Evolutionary conservation across 2,329 filamentous ascomycete genomes (phyloP), one percentile per base, ranked within the genome.

Genomic region (Coleophoma crateriformis): DNA sequence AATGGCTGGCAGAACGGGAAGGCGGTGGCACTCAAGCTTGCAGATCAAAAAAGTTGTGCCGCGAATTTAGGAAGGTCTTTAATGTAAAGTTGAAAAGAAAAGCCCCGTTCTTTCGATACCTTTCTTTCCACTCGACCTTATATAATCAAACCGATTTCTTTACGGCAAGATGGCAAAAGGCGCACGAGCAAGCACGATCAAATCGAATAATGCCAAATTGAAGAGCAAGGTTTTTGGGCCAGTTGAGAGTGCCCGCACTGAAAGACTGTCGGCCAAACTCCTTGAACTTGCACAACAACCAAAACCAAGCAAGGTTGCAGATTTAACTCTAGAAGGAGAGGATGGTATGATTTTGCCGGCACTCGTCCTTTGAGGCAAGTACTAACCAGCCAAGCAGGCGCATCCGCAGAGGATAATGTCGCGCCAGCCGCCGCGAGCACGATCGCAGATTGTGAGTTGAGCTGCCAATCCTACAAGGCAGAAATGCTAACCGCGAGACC

Each of bases 151-250:
- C 6, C 27, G 7, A 27, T 27, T 4, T 27, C 27, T 27, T 27
- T 27, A 27, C 27, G 8, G 27, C 35, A 78, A 49, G 60, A 97
- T 96, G 92, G 92, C 91, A 20, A 96, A 95, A 68, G 87, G 88
- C 66, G 76, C 87, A 53, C 80, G 92, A 67, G 81, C 91, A 57
- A 95, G 86, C 66, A 76, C 80, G 58, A 82, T 77, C 62, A 96
- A 96, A 75, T 77, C 78, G 63, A 96, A 96, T 75, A 90, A 90
- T 72, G 78, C 81, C 59, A 85, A 81, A 61, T 78, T 96, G 57
- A 91, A 91, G 68, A 76, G 81, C 57, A 83, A 82, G 57, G 86
- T 96, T 57, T 96, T 95, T 70, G 88, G 86, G 1, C 92, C 92
- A 14, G 83, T 84, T 49, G 89, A 92, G 67, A 74, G 78, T 61